Evolutionary conservation across 495 filamentous ascomycete species (phyloP).

Genomic region (Tuber borchii): DNA sequence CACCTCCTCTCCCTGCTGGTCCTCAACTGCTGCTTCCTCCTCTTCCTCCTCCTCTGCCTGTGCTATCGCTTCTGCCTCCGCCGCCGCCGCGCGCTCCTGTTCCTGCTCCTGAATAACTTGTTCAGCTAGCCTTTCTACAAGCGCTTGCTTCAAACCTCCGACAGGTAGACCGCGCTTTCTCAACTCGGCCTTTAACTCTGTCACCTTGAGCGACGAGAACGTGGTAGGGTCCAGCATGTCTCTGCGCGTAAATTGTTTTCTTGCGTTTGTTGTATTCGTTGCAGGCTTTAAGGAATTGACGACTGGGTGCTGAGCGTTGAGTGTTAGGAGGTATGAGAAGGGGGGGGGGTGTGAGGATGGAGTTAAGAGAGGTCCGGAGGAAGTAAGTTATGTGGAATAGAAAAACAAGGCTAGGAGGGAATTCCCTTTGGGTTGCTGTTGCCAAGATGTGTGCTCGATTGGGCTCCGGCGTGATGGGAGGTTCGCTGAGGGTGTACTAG

Average conservation of each 20-base stretch:
- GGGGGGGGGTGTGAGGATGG: background rate
- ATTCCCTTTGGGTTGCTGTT: conserved; percentile 6
- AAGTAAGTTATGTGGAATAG: conserved; percentile 7
- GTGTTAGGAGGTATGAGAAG: background rate
- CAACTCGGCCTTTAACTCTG: conserved; percentile 54
- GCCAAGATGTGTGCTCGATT: background rate
- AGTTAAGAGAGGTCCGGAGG: background rate
- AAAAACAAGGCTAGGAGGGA: conserved; percentile 17
- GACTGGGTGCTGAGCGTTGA: background rate
- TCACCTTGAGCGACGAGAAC: conserved; percentile 49
- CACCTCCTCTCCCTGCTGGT: conserved; percentile 17
- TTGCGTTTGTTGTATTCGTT: background rate
- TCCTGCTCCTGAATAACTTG: conserved; percentile 33
- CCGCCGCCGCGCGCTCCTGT: conserved; percentile 12
- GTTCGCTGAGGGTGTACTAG: background rate
- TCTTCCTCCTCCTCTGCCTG: conserved; percentile 18
- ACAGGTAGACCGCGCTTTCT: conserved; percentile 52
- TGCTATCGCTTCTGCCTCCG: conserved; percentile 20
- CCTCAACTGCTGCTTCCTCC: conserved; percentile 18
- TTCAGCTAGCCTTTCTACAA: conserved; percentile 50
- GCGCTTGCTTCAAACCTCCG: conserved; percentile 53
- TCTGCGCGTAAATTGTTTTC: conserved; percentile 17
- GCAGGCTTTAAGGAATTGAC: background rate
- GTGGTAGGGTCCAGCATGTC: conserved; percentile 55
- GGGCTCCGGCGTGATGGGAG: background rate